Conservation (phyloP, 2,329 filamentous ascomycete species). For the Didymosphaeria variabile region DNA sequence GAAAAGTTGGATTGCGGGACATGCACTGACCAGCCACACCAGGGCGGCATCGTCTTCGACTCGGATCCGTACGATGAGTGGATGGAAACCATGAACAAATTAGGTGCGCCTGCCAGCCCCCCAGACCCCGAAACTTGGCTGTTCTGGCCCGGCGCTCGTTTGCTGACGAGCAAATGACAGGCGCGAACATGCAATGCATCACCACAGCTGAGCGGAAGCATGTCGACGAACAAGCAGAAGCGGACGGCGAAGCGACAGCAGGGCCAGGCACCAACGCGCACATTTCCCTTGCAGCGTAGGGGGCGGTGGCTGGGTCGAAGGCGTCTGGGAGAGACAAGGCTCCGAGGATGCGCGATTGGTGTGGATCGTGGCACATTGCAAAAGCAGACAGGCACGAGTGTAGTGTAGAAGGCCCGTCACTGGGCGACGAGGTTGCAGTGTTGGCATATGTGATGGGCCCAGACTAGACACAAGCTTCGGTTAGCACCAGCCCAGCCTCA, state of each 20-base stretch:
- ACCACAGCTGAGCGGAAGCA: conserved; percentile 80
- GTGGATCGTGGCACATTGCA: background rate
- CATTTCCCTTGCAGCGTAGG: conserved; percentile 40
- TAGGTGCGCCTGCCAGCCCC: conserved; percentile 59
- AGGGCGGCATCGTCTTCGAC: conserved; percentile 63
- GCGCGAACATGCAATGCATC: conserved; percentile 87
- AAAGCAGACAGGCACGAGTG: background rate
- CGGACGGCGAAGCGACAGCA: conserved; percentile 18
- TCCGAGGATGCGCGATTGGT: background rate
- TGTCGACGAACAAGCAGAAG: conserved; percentile 56
- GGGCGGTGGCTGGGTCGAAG: conserved; percentile 1
- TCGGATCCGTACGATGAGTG: conserved; percentile 91
- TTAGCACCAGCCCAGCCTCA: background rate
- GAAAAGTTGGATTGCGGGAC: conserved; percentile 27
- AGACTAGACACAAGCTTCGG: conserved; percentile 8
- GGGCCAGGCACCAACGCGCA: conserved; percentile 8
- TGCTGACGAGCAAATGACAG: conserved; percentile 37
- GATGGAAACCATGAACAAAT: conserved; percentile 96
- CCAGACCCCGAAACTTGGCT: background rate
- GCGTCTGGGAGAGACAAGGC: background rate
- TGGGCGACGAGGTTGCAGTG: conserved; percentile 11
- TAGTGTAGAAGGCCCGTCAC: background rate
- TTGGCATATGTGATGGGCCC: background rate
- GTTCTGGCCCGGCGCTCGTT: conserved; percentile 16
- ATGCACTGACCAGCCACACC: conserved; percentile 30